Conservation (phyloP, 78 protist species). For the Tieghemostelium lacteum region DNA sequence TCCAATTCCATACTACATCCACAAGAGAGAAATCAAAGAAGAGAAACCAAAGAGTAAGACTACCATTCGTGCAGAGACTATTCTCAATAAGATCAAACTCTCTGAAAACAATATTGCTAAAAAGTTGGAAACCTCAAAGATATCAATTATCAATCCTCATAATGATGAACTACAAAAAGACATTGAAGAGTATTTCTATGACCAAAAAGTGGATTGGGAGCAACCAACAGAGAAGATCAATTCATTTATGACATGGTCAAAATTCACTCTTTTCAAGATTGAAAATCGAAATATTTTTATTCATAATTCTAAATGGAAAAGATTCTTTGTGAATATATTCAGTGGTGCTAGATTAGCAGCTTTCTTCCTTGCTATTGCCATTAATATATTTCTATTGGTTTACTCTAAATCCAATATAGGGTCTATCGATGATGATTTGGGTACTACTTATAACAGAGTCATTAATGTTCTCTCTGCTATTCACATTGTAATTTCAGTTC, state of each 20-base stretch:
- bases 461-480: no score
- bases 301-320: neutral
- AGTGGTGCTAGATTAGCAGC: slow-evolving; percentile 15
- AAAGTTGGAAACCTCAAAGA: no score
- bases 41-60: no score
- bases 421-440: no score
- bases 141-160: slow-evolving; percentile 40
- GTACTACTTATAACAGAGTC: no score
- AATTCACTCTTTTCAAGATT: slow-evolving; percentile 35
- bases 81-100: no score
- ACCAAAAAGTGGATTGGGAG: slow-evolving; percentile 60
- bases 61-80: no score
- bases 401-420: slow-evolving; percentile 34
- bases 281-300: slow-evolving; percentile 33
- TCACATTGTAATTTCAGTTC: no score
- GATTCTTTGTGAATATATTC: slow-evolving; percentile 2
- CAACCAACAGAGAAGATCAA: slow-evolving; percentile 71
- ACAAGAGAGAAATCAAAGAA: no score
- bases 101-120: no score
- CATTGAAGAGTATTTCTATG: slow-evolving; percentile 40
- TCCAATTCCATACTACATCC: slow-evolving; percentile 63
- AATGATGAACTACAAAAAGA: slow-evolving; percentile 62
- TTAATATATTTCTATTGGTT: slow-evolving; percentile 51
- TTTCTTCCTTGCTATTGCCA: slow-evolving; percentile 40
- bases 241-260: slow-evolving; percentile 63